Evolutionary conservation across 2,329 filamentous ascomycete species (phyloP).

Genomic region (Sclerotinia glacialis): DNA sequence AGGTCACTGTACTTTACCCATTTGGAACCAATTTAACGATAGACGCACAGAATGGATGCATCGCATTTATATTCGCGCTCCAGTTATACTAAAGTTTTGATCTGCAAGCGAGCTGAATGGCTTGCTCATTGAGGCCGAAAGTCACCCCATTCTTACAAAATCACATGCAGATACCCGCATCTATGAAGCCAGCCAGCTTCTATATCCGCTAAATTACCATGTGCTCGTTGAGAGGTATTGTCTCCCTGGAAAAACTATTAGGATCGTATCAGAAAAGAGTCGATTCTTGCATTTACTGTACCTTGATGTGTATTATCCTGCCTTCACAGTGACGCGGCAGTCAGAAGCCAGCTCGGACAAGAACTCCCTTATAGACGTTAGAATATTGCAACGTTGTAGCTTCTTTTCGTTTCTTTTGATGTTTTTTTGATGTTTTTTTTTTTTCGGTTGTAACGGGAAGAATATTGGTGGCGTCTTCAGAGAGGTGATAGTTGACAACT

Average conservation of each 20-base stretch:
- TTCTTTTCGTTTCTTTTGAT: slow-evolving; percentile 10
- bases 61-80: slow-evolving; percentile 15
- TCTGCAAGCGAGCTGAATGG: slow-evolving; percentile 10
- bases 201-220: background rate
- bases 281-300: slow-evolving; percentile 2
- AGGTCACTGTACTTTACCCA: background rate
- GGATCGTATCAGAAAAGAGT: background rate
- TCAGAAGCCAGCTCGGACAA: slow-evolving; percentile 15
- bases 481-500: slow-evolving; percentile 6
- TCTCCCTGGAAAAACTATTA: background rate
- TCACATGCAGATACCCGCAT: slow-evolving; percentile 12
- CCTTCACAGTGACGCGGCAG: slow-evolving; percentile 15
- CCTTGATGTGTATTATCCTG: background rate
- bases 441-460: background rate
- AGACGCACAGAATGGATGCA: background rate
- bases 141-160: slow-evolving; percentile 8
- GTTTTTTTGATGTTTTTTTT: background rate
- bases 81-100: slow-evolving; percentile 1
- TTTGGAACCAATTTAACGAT: background rate
- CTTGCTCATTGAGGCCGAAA: background rate
- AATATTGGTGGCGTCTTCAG: slow-evolving; percentile 20
- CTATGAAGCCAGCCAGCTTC: background rate
- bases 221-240: background rate
- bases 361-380: slow-evolving; percentile 15
- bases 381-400: slow-evolving; percentile 15